Conservation (phyloP, 1,284 basidiomycete genomes). For the Apiotrichum porosum region DNA sequence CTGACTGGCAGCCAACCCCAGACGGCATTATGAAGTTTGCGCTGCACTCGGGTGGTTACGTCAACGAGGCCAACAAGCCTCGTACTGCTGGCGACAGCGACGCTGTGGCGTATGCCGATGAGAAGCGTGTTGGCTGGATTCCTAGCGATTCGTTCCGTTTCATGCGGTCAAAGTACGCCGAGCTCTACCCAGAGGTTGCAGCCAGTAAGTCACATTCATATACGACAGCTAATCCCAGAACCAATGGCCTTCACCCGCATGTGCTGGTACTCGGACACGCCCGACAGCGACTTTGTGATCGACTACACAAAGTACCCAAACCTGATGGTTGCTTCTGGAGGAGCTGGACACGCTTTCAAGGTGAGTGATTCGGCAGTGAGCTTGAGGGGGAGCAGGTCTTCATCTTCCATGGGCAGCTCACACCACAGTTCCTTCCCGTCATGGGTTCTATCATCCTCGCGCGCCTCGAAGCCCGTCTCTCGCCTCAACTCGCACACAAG, state of each 20-base stretch:
- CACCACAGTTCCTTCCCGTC: slow-evolving; percentile 62
- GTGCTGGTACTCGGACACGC: slow-evolving; percentile 62
- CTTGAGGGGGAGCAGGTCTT: background rate
- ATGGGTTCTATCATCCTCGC: slow-evolving; percentile 67
- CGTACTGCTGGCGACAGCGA: slow-evolving; percentile 33
- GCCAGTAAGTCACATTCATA: slow-evolving; percentile 40
- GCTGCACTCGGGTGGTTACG: slow-evolving; percentile 64
- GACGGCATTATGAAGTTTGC: slow-evolving; percentile 68
- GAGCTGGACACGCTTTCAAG: slow-evolving; percentile 80
- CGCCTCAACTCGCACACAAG: slow-evolving; percentile 52
- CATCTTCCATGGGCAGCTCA: too few relatives aligned
- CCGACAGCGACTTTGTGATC: slow-evolving; percentile 72
- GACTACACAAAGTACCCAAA: slow-evolving; percentile 58
- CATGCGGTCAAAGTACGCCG: slow-evolving; percentile 56
- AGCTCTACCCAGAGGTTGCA: slow-evolving; percentile 67
- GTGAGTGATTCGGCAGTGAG: too few relatives aligned
- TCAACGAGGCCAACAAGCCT: slow-evolving; percentile 43
- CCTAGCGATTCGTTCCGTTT: slow-evolving; percentile 55
- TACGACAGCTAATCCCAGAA: slow-evolving; percentile 26
- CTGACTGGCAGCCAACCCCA: slow-evolving; percentile 58
- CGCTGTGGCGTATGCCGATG: slow-evolving; percentile 19
- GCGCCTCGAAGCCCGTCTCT: slow-evolving; percentile 61
- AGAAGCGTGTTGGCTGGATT: slow-evolving; percentile 48
- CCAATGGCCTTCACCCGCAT: slow-evolving; percentile 65
- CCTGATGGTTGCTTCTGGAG: slow-evolving; percentile 67